phyloP scores from a whole-genome alignment of 148 eudicot genomes.

The Diospyros kaki region DNA sequence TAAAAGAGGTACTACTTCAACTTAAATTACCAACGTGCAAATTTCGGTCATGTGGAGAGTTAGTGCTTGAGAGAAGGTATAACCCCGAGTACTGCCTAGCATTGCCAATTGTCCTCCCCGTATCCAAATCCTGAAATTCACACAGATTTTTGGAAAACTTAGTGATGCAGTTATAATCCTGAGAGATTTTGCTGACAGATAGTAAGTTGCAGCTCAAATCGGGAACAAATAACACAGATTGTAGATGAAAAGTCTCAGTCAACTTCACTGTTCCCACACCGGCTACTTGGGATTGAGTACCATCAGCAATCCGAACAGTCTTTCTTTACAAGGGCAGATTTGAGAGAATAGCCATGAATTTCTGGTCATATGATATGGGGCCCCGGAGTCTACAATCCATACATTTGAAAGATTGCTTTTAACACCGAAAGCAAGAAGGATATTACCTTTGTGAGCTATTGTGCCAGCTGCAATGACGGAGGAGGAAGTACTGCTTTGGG shows the following conservation, averaged over 20 bases:
- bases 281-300: not conserved
- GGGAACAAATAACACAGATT: too few species aligned
- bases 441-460: not conserved
- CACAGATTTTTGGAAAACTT: too few species aligned
- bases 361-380: not conserved
- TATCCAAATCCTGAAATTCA: too few species aligned
- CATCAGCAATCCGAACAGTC: not conserved
- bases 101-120: not conserved
- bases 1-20: not conserved
- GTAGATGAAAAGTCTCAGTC: too few species aligned
- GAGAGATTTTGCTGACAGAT: not conserved
- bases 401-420: not conserved
- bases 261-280: too few species aligned
- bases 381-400: not conserved
- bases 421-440: not conserved
- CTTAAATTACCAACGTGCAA: not conserved
- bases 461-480: not conserved
- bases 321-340: not conserved
- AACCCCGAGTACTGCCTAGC: not conserved
- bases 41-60: not conserved
- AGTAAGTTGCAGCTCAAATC: not conserved
- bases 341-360: not conserved
- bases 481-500: not conserved
- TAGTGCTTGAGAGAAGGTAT: not conserved
- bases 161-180: not conserved